Evolutionary conservation across 192 early-diverging fungal genomes (phyloP), one percentile per base, ranked within the genome.

Genomic region (Backusella westeae): DNA sequence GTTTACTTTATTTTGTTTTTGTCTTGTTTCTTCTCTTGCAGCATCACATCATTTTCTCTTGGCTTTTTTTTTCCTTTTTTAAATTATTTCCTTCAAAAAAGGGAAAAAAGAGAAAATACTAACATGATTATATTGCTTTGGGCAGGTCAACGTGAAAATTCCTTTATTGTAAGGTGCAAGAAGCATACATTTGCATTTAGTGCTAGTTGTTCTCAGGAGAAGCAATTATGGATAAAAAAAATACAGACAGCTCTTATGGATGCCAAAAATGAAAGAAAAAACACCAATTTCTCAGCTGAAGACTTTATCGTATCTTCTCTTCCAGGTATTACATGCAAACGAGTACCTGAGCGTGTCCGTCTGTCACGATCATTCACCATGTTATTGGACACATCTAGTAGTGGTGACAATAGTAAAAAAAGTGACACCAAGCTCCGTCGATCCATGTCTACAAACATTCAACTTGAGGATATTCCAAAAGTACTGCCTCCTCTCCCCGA

Each of bases 201-300:
- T 34, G 91, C 91, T 12, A 83, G 75, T 17, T 87, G 83, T n/a
- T 46, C 44, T 2, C 80, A 80, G 53, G 91, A 92, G 73, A 90
- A 87, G 73, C 76, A 82, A 7, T 42, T 87, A 15, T 92, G 91
- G 91, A 38, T 86, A 19, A 79, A 59, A 17, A 81, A 78, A 32
- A 80, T 92, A 19, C 75, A 36, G 2, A 72, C 78, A 12, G 88
- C 85, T 10, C 89, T 92, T 21, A 73, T 72, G 2, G 35, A 74
- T 14, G 72, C 84, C 12, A 86, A 84, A 63, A 65, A 71, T 0
- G 79, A 68, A 72, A 42, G 17, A 7, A 44, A 70, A 42, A 29
- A 36, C 39, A 34, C 19, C 5, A 66, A 29, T 39, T 35, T 65
- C 19, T 46, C 38, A 32, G 38, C 32, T 65, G 34, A 78, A 69